Evolutionary conservation across 2,329 filamentous ascomycete genomes (phyloP).

Genomic region (Elsinoe australis): DNA sequence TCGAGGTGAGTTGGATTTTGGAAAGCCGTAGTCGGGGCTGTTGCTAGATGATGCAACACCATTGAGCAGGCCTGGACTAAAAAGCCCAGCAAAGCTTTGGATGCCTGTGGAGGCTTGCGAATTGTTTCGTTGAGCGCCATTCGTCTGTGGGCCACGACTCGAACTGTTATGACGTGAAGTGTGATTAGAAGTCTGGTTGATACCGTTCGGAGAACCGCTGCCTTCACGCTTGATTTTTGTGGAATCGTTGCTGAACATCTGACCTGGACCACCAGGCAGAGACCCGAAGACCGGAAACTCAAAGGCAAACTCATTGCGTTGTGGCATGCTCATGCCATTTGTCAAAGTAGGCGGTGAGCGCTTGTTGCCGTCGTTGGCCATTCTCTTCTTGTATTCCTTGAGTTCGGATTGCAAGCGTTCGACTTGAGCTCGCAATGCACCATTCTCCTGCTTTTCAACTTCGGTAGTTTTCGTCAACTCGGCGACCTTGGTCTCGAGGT

Average conservation of each 20-base stretch:
- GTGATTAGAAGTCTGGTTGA: not conserved
- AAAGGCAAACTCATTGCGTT: slow-evolving; percentile 70
- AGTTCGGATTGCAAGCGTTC: slow-evolving; percentile 80
- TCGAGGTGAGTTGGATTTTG: slow-evolving; percentile 19
- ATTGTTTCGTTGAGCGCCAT: slow-evolving; percentile 24
- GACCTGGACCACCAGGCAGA: slow-evolving; percentile 45
- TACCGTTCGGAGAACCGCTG: not conserved
- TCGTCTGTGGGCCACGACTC: slow-evolving; percentile 13
- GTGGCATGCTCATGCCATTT: slow-evolving; percentile 55
- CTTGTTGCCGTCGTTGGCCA: slow-evolving; percentile 51
- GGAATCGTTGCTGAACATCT: slow-evolving; percentile 37
- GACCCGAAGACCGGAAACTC: slow-evolving; percentile 92
- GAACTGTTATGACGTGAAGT: slow-evolving; percentile 13
- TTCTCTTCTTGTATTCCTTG: slow-evolving; percentile 79
- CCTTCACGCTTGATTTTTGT: not conserved
- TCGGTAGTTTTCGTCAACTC: slow-evolving; percentile 74
- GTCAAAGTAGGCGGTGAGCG: slow-evolving; percentile 16
- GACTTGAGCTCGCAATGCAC: slow-evolving; percentile 73
- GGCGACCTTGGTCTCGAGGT: slow-evolving; percentile 64
- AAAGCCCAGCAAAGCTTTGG: slow-evolving; percentile 48
- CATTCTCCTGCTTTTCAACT: slow-evolving; percentile 77
- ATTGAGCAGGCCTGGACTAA: slow-evolving; percentile 49
- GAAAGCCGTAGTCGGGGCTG: slow-evolving; percentile 23
- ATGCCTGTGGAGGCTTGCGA: slow-evolving; percentile 28
- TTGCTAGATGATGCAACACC: slow-evolving; percentile 33